Evolutionary conservation across 176 grass and related monocot species (phyloP), one percentile per base, ranked within the genome.

Genomic region (Elymus sibiricus): DNA sequence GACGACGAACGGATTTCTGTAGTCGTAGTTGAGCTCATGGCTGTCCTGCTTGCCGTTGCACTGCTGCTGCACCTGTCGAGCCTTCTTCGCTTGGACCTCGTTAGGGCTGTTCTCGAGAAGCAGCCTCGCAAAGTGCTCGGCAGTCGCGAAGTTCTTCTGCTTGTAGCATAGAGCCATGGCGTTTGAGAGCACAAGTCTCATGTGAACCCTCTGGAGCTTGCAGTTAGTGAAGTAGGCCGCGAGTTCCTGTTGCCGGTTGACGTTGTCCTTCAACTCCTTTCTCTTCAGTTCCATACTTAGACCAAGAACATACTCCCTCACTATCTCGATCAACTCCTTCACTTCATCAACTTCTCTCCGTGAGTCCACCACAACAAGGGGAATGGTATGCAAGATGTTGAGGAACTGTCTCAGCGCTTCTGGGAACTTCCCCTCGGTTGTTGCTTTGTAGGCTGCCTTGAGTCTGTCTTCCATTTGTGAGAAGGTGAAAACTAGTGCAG

Each of bases 151-250:
- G 67, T 94, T 98, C 76, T 80, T 87, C 25, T 91, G 90, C 64
- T 89, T 94, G 87, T 80, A 98, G 86, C 92, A 98, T 27, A 89
- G 91, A 34, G 42, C 74, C 97, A 98, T 98, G 58, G 97, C 97
- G 16, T 79, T 95, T 1, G 79, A 69, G 35, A 98, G 91, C 70
- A 94, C 97, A 12, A 98, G 97, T 32, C 91, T 89, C 88, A 92
- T 91, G 83, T 98, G 97, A 78, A 98, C 79, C 80, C 88, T 94
- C 80, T 98, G 97, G 78, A 98, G 92, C 63, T 98, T 98, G 79
- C 97, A 95, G 85, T 98, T 98, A 27, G 97, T 95, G 83, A 98
- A 98, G 82, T 98, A 98, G 14, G 97, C 97, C 5, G 97, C 92
- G 77, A 98, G 82, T 70, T 98, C 97, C 72, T 94, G 92, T 76